Percentiles rank a stretch among this genome's conserved stretches.
Conservation (phyloP, 139 green algal genomes). For the Chlamydomonas schloesseri region DNA sequence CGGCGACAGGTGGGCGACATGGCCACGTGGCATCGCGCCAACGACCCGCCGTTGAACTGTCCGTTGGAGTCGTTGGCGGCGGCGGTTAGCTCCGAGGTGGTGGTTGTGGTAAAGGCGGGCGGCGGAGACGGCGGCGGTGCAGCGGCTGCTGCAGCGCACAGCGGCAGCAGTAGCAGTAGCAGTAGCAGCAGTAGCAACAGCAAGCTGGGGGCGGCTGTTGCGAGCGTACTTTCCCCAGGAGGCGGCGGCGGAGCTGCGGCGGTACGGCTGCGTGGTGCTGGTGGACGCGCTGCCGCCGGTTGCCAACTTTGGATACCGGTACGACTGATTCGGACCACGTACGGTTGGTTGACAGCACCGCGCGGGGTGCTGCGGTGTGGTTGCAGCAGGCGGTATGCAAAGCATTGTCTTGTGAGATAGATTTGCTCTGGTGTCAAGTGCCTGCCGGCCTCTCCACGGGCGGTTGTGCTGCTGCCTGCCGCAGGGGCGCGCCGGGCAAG, state of each 20-base stretch:
- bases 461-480: no score
- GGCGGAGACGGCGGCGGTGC: no score
- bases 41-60: constrained; percentile 81
- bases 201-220: background rate
- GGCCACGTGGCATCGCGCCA: constrained; percentile 25
- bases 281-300: constrained; percentile 80
- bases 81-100: constrained; percentile 41
- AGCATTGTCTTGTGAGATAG: no score
- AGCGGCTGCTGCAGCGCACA: background rate
- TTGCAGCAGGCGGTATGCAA: no score
- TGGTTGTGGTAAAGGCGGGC: background rate
- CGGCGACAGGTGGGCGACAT: constrained; percentile 35
- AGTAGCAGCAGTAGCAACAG: background rate
- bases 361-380: no score
- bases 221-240: constrained; percentile 84
- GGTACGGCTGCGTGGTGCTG: constrained; percentile 76
- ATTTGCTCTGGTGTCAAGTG: no score
- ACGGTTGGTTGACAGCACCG: no score
- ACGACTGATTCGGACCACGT: no score
- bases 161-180: background rate
- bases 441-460: no score
- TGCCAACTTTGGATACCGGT: constrained; percentile 91
- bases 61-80: constrained; percentile 77
- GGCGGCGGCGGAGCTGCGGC: constrained; percentile 58
- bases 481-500: constrained; percentile 9